These are phyloP conservation scores for Puccinia novopanici DNA, from an alignment of 1,284 basidiomycete genomes.

Conservation along the genomic window DNA sequence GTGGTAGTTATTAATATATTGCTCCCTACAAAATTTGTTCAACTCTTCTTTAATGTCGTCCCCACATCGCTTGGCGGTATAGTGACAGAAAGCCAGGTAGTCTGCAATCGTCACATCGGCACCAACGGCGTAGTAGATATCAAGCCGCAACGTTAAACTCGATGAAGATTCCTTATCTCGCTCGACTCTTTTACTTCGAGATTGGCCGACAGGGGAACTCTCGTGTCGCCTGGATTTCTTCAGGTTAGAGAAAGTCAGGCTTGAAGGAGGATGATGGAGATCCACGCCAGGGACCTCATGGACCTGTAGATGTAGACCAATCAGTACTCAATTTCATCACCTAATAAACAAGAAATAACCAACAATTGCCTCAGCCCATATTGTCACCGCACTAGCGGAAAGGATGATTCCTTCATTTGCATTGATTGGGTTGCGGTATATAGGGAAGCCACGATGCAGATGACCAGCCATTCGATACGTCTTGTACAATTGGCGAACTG, in stretches of 20 bases:
- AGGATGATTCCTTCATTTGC: constrained; percentile 4
- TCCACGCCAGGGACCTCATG: background rate
- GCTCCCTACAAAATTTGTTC: background rate
- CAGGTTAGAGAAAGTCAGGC: background rate
- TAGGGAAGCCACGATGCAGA: constrained; percentile 2
- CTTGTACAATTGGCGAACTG: background rate
- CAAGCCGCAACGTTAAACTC: background rate
- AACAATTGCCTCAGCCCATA: constrained; percentile 13
- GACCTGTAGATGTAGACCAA: background rate
- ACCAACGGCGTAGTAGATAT: background rate
- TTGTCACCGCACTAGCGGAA: background rate
- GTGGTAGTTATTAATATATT: constrained; percentile 6
- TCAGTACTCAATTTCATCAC: background rate
- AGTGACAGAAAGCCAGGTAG: background rate
- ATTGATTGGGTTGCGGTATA: background rate
- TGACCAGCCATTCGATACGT: background rate
- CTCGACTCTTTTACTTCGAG: background rate
- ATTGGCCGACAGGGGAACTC: too few species aligned
- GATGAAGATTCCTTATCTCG: background rate
- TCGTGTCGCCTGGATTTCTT: too few species aligned
- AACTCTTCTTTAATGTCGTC: background rate
- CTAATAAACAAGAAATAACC: background rate
- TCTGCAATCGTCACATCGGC: background rate
- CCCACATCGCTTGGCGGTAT: background rate
- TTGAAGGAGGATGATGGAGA: background rate